Conservation (phyloP, 2,329 filamentous ascomycete species). For the Aspergillus unguis region DNA sequence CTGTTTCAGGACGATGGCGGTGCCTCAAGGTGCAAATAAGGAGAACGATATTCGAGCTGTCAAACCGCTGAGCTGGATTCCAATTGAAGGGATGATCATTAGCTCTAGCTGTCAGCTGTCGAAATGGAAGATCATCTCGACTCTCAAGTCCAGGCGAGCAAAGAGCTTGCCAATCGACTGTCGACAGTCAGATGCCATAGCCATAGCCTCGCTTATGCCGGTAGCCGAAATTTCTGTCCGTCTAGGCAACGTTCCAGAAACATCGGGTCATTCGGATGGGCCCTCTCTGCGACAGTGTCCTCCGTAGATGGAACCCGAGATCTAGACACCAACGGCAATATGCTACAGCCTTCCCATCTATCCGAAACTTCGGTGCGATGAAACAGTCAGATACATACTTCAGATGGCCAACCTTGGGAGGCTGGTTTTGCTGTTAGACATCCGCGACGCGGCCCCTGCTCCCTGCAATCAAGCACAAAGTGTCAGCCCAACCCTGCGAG, state of each 20-base stretch:
- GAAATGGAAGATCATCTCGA: no score
- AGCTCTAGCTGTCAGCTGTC: no score
- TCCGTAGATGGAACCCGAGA: constrained; percentile 17
- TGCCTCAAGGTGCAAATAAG: no score
- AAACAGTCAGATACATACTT: neutral
- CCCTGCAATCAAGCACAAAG: constrained; percentile 15
- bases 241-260: constrained; percentile 21
- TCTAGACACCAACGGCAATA: constrained; percentile 15
- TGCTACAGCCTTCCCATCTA: constrained; percentile 17
- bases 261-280: constrained; percentile 15
- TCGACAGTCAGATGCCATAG: neutral
- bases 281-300: constrained; percentile 6
- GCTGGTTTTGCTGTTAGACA: neutral
- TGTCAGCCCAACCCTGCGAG: constrained; percentile 6
- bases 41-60: no score
- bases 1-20: no score
- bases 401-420: neutral
- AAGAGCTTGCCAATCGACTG: no score
- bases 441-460: constrained; percentile 13
- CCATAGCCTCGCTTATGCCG: neutral
- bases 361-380: constrained; percentile 16
- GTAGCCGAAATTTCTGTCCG: neutral
- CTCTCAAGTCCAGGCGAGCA: no score
- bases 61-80: no score
- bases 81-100: no score